Evolutionary conservation across 768 basidiomycete genomes (phyloP), one percentile per base, ranked within the genome.

Genomic region (Phlegmacium glaucopus): DNA sequence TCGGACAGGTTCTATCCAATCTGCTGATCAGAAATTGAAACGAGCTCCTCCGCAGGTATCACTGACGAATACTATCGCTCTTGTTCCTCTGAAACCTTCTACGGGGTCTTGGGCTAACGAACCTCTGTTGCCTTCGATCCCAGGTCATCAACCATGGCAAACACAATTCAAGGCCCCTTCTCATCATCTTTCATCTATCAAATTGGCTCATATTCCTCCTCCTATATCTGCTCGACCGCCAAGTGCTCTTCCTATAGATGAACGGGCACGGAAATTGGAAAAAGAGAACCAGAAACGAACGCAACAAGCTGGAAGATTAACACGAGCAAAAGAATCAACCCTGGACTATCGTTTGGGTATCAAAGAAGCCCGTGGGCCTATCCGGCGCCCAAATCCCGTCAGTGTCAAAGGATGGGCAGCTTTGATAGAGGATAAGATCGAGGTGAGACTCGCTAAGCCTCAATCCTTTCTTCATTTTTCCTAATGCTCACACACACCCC

Each of bases 391-490:
- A 10, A 86, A 82, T 47, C 83, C 90, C 11, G 74, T 77, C 15
- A 78, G 69, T 36, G 50, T 90, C 56, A 86, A 82, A 61, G 90
- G 89, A 0, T 91, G 89, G 87, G 73, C 76, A 11, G 78, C 75
- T 47, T 67, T 92, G 43, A 76, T 87, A 10, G 90, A 94, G 58
- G 89, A 90, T 55, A 75, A 76, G 45, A 90, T 93, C 58, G 85
- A 93, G 77, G 90, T 84, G 49, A 10, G 68, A 58, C 6, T 42
- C 22, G 22, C 22, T 22, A 2, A 22, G 22, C 5, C 22, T 22
- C 3, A 22, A 22, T 22, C 22, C 22, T 22, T 22, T 22, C 22
- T 5, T 22, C 39, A 41, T 39, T 5, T 45, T 22, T 28, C 11
- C 7, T 8, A 29, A 16, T 36, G 35, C 16, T n/a, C 15, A 38